Percentiles rank a stretch among this genome's conserved stretches.
Conservation (phyloP, 257 asterid species). For the Coffea canephora region DNA sequence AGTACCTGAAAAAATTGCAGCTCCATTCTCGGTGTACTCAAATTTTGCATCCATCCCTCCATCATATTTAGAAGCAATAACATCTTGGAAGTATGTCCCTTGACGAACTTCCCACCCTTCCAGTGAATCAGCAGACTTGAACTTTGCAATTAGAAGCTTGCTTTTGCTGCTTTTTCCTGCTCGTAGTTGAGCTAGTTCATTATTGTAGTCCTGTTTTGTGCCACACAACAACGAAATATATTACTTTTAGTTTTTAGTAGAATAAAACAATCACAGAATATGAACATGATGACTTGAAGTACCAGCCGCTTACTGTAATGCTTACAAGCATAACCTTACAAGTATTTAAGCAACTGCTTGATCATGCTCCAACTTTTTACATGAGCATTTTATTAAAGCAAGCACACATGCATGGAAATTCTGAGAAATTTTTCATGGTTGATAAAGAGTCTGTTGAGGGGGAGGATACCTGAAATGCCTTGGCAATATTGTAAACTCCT, state of each 20-base stretch:
- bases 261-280: neutral
- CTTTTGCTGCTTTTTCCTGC: conserved; percentile 99
- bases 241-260: neutral
- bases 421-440: neutral
- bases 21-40: conserved; percentile 68
- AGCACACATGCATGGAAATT: neutral
- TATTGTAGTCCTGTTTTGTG: conserved; percentile 70
- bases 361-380: neutral
- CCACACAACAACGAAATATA: neutral
- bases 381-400: neutral
- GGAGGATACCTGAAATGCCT: conserved; percentile 76
- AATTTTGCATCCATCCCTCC: conserved; percentile 96
- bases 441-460: neutral
- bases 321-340: neutral
- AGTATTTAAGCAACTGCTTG: neutral
- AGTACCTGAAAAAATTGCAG: conserved; percentile 77
- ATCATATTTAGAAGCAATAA: conserved; percentile 68
- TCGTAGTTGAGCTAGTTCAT: conserved; percentile 83
- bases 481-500: conserved; percentile 90
- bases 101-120: conserved; percentile 88
- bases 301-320: neutral
- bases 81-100: conserved; percentile 92
- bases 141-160: conserved; percentile 82
- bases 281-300: neutral
- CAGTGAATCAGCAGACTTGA: conserved; percentile 77